A percentile compares a stretch with the other conserved stretches of the same genome.
phyloP scores from a whole-genome alignment of 805 yeast genomes.

The Yarrowia bubula region DNA sequence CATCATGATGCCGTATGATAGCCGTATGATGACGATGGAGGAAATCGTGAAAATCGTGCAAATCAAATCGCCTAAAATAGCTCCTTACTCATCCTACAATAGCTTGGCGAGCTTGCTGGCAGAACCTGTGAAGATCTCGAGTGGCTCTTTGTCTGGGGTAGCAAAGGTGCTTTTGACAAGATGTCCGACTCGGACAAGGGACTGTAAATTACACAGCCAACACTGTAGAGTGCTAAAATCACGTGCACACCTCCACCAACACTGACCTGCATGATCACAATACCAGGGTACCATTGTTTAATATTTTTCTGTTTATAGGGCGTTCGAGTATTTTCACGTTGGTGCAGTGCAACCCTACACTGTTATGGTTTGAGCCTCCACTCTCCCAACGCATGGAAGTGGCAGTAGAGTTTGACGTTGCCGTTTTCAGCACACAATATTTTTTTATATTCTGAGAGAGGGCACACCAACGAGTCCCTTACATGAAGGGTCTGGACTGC shows the following conservation, averaged over 20 bases:
- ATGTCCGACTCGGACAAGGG: no score
- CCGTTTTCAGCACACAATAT: background rate
- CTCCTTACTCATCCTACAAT: background rate
- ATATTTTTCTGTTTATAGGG: background rate
- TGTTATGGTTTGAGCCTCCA: background rate
- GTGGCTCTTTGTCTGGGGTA: conserved; percentile 7
- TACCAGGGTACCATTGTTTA: background rate
- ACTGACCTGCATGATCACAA: background rate
- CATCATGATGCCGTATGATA: no score
- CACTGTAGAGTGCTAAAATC: background rate
- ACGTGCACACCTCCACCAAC: background rate
- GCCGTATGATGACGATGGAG: no score
- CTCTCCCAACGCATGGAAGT: conserved; percentile 17
- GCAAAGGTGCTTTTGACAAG: background rate
- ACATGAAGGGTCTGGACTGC: background rate
- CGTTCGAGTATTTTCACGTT: conserved; percentile 15
- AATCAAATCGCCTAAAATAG: no score
- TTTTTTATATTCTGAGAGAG: background rate
- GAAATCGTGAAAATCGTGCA: no score
- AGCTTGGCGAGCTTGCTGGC: background rate
- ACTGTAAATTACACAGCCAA: background rate
- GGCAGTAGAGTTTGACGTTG: background rate
- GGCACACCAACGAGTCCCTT: background rate
- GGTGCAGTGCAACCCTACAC: background rate
- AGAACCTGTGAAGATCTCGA: background rate